Evolutionary conservation across 306 rosid species (phyloP), one percentile per base, ranked within the genome.

Genomic region (Dryas drummondii): DNA sequence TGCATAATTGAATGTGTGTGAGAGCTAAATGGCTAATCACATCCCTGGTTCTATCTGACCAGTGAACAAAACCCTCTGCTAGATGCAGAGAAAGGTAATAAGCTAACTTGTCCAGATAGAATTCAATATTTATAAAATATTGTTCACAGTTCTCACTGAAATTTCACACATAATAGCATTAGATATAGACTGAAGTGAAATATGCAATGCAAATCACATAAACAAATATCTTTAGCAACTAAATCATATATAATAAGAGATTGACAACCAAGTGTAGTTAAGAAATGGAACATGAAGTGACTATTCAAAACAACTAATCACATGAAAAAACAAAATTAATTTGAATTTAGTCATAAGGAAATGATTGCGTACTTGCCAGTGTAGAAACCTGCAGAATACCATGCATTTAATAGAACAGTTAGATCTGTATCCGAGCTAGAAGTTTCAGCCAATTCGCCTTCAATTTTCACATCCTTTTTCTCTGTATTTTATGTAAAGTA

Each of bases 321-420:
- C 51, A 17, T 45, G 53, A 66, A 62, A 19, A 62, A n/a, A 40
- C 65, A 48, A n/a, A 16, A 17, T 51, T 5, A 11, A 32, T 19
- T 13, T 65, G 19, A 72, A 26, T 2, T 6, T 32, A 65, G 62
- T 45, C n/a, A 72, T 46, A 47, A 47, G 54, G 22, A 4, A 57
- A 54, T 15, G 56, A 26, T n/a, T 19, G 64, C 84, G 76, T 88
- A 91, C 97, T 90, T 90, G 80, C 96, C 97, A 69, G 96, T 91
- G 84, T 76, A 63, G 82, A 93, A 84, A 82, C 98, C 98, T 42
- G 98, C 97, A 47, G 92, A 88, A 88, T 88, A 93, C 98, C 98
- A 93, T 54, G 98, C 98, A 82, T 87, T 88, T 62, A 91, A 80
- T 78, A 94, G 86, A 53, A 49, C 86, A 62, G 82, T 53, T 56